Evolutionary conservation across 1,284 basidiomycete species (phyloP).

Genomic region (Irpex rosettiformis): DNA sequence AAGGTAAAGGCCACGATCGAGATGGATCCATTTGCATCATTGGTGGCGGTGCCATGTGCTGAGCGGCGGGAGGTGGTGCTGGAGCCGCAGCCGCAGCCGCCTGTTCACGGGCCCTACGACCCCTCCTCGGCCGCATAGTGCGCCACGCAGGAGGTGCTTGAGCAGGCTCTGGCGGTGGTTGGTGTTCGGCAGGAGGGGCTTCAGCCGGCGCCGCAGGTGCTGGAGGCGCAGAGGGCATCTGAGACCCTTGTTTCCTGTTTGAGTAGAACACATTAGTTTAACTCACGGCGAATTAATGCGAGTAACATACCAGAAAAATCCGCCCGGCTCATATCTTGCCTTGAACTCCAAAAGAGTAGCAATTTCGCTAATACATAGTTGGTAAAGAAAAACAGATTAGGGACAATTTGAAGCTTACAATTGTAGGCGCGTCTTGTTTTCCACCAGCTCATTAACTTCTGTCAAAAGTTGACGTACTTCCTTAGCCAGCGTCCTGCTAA

Average conservation of each 20-base stretch:
- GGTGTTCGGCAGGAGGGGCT: slow-evolving; percentile 18
- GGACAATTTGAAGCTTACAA: slow-evolving; percentile 47
- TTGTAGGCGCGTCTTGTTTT: slow-evolving; percentile 67
- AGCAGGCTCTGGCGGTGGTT: slow-evolving; percentile 15
- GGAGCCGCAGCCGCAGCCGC: slow-evolving; percentile 16
- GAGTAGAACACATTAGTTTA: not conserved
- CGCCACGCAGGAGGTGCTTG: slow-evolving; percentile 17
- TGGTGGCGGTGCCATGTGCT: slow-evolving; percentile 9
- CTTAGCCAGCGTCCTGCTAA: slow-evolving; percentile 73
- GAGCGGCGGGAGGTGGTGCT: slow-evolving; percentile 23
- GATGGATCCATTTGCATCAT: slow-evolving; percentile 16
- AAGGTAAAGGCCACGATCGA: slow-evolving; percentile 58
- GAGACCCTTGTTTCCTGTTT: slow-evolving; percentile 9
- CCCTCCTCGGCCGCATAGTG: slow-evolving; percentile 5
- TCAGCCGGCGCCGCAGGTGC: slow-evolving; percentile 36
- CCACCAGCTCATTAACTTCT: slow-evolving; percentile 74
- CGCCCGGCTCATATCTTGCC: slow-evolving; percentile 70
- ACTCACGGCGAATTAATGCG: not conserved
- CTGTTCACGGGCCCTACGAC: slow-evolving; percentile 1
- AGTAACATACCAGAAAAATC: slow-evolving; percentile 63
- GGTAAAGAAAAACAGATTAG: not conserved
- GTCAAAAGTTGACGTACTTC: slow-evolving; percentile 74
- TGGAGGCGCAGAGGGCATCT: slow-evolving; percentile 40
- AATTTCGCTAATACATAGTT: slow-evolving; percentile 49
- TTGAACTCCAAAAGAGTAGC: slow-evolving; percentile 62